A percentile compares a stretch with the other conserved stretches of the same genome.
These are phyloP conservation scores for Cochlearia excelsa DNA, from an alignment of 345 rosid species.

Conservation along the genomic window DNA sequence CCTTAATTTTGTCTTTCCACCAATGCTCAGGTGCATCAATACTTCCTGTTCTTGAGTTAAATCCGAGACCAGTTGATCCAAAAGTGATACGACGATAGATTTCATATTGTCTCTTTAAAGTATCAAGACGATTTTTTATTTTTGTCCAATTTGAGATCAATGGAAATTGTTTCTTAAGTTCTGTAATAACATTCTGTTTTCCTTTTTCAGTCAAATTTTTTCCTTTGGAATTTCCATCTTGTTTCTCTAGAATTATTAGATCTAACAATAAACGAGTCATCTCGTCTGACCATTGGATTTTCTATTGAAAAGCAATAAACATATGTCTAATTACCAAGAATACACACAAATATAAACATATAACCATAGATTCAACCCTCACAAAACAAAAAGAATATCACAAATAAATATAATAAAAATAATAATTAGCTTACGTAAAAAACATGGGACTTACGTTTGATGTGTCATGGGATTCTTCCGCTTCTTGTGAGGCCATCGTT, in stretches of 20 bases:
- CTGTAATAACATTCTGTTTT: not conserved
- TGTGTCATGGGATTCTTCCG: too few relatives aligned
- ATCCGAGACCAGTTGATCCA: constrained; percentile 32
- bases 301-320: not conserved
- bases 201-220: not conserved
- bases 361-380: too few relatives aligned
- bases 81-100: constrained; percentile 19
- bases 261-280: not conserved
- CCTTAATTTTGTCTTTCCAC: constrained; percentile 20
- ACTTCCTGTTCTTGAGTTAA: not conserved
- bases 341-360: too few relatives aligned
- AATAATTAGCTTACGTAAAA: too few relatives aligned
- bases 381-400: too few relatives aligned
- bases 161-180: not conserved
- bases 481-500: too few relatives aligned
- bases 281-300: not conserved
- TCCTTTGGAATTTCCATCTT: not conserved
- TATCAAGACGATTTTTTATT: not conserved
- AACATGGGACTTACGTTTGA: too few relatives aligned
- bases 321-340: not conserved
- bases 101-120: not conserved
- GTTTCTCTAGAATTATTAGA: not conserved
- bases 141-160: not conserved
- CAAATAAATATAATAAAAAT: too few relatives aligned
- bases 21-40: constrained; percentile 10